These are phyloP conservation scores for Malus orientalis DNA, from an alignment of 306 rosid genomes.

Conservation along the genomic window DNA sequence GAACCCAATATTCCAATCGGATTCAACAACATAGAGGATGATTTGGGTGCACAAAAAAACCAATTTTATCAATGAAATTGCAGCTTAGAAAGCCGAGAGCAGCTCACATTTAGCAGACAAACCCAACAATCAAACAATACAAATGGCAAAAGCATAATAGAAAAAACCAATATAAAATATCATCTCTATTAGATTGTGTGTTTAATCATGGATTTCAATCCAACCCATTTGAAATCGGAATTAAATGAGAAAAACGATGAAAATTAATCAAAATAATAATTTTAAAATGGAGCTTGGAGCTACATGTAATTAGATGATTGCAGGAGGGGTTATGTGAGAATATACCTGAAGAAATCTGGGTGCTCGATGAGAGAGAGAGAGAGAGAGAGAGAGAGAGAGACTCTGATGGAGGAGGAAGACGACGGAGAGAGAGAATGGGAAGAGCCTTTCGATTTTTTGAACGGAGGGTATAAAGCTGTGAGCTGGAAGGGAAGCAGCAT, in stretches of 20 bases:
- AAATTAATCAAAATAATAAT: background rate
- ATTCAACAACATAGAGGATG: background rate
- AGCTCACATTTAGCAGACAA: constrained; percentile 7
- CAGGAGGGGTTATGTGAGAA: background rate
- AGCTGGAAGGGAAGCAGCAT: background rate
- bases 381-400: background rate
- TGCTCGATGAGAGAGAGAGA: background rate
- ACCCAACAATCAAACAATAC: background rate
- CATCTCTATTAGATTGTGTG: background rate
- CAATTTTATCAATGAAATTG: background rate
- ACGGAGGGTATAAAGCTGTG: background rate
- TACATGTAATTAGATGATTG: background rate
- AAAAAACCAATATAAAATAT: background rate
- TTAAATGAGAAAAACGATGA: background rate
- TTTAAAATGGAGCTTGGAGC: constrained; percentile 5
- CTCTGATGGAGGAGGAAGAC: constrained; percentile 11
- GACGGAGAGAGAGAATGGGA: background rate
- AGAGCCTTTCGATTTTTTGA: background rate
- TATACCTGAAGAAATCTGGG: constrained; percentile 16
- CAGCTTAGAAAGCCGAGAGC: background rate
- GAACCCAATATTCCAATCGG: background rate
- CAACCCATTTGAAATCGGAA: background rate
- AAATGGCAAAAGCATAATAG: background rate
- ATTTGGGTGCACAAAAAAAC: background rate
- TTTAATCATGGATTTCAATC: background rate